Base-by-base conservation (phyloP, 768 basidiomycete species). In the Galerina sulciceps region DNA sequence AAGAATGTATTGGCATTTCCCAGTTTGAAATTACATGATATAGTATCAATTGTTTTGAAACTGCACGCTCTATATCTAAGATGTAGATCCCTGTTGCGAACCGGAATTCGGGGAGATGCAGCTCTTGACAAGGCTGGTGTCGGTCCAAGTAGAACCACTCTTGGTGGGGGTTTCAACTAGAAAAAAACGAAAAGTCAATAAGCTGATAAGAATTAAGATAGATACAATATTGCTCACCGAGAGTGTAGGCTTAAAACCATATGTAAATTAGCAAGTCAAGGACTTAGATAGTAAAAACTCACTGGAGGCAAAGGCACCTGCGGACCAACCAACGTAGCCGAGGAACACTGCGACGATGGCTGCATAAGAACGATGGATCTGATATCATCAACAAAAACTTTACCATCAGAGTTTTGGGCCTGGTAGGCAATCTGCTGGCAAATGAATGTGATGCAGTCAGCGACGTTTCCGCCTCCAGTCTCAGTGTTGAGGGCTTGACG, bases 401-500 rank as follows among this genome's bases (percentile, higher is more conserved):
- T 52, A 51, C 82, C 81, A 65, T 84, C 82, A 34, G 78, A 78
- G 67, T 81, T 80, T 40, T 71, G 67, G 43, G 79, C 77, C 58
- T 80, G 80, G 71, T 70, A 84, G 0, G 69, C 75, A 31, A 81
- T 71, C 62, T 83, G 79, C 58, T 81, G 72, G 42, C 76, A 81
- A 59, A 82, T 69, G 58, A 75, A 79, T n/a, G 70, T 66, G 4
- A 76, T 69, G 62, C 85, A 86, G 10, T 76, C 77, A 10, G 75
- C 74, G 14, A 75, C 73, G 61, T 85, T 77, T 11, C 85, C 85
- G 15, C 84, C 86, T 40, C 86, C 86, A 1, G 84, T 86, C 66
- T 87, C 86, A 9, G 84, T 82, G 67, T 85, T 80, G 64, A 88
- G 72, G 0, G 85, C 86, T 62, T 83, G 81, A 15, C 85, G 75